Evolutionary conservation across 129 eudicot species (phyloP).

Genomic region (Calendula officinalis): DNA sequence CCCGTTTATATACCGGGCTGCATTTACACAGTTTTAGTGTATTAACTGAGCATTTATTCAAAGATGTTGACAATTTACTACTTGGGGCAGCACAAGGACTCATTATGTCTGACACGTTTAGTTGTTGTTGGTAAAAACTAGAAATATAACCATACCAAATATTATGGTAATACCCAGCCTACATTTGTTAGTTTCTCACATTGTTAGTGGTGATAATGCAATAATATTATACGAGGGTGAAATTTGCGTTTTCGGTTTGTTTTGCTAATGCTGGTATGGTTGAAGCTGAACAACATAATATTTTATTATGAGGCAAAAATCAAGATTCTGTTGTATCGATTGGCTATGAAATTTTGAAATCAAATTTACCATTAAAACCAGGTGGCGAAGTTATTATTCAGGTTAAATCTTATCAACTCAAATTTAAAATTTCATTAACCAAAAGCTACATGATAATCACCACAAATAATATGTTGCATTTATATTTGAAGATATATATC

Average conservation of each 20-base stretch:
- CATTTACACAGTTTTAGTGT: constrained; percentile 89
- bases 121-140: constrained; percentile 71
- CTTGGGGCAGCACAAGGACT: constrained; percentile 97
- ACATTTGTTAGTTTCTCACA: constrained; percentile 78
- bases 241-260: constrained; percentile 63
- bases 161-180: constrained; percentile 72
- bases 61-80: constrained; percentile 81
- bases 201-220: constrained; percentile 86
- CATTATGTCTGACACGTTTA: constrained; percentile 87
- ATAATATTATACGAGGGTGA: too few relatives aligned
- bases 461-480: too few relatives aligned
- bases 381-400: constrained; percentile 90
- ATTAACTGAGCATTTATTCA: constrained; percentile 79
- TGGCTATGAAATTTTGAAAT: constrained; percentile 60
- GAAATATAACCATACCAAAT: constrained; percentile 54
- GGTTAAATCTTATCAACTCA: too few relatives aligned
- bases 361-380: constrained; percentile 77
- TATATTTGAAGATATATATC: too few relatives aligned
- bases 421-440: too few relatives aligned
- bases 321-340: constrained; percentile 77
- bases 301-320: constrained; percentile 81
- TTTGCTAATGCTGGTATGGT: constrained; percentile 94
- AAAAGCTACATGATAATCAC: too few relatives aligned
- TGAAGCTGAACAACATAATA: constrained; percentile 83
- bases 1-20: constrained; percentile 78